Base-by-base conservation (phyloP, 345 rosid genomes). In the Diplotaxis tenuifolia region DNA sequence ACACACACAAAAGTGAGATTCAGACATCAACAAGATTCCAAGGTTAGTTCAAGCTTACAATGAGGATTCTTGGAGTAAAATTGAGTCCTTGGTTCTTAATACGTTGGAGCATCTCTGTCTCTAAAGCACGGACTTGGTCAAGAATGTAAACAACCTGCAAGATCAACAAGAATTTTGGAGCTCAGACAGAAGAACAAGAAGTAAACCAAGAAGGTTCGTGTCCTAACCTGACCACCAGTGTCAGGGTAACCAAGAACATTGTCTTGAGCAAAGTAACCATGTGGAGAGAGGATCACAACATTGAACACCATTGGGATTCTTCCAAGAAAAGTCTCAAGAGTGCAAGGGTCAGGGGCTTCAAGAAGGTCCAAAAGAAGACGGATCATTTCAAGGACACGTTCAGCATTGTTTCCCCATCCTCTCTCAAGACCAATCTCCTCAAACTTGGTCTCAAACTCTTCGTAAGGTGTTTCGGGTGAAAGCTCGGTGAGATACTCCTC, bases 61-160 rank as follows among this genome's bases (percentile, higher is more conserved):
- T 87, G 65, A 93, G 92, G 68, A 93, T 93, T 15, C 91, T 86
- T 7, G 97, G 98, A 53, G 83, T 87, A 67, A 91, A 82, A 68
- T 89, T 89, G 29, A 93, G 93, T 67, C 98, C 98, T 81, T 93
- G 98, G 40, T 86, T 86, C 84, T 89, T 86, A 28, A 93, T 93
- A 11, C 98, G 96, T 28, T 64, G 86, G 69, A 93, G 92, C 98
- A 93, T 93, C 77, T 93, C 98, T 0, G 70, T 82, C 83, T 93
- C 98, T 55, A 93, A 38, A 27, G 98, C 98, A 36, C 98, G 97
- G 29, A 93, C 98, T 89, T 93, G 98, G 84, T 93, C 98, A 80
- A 93, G 79, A 81, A 93, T 93, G 79, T 93, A 93, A 27, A 93
- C 98, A 80, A 93, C 92, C 97, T 91, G 57, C 23, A 70, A 29